phyloP scores from a whole-genome alignment of 164 flowering plant genomes.

The Aristolochia californica region DNA sequence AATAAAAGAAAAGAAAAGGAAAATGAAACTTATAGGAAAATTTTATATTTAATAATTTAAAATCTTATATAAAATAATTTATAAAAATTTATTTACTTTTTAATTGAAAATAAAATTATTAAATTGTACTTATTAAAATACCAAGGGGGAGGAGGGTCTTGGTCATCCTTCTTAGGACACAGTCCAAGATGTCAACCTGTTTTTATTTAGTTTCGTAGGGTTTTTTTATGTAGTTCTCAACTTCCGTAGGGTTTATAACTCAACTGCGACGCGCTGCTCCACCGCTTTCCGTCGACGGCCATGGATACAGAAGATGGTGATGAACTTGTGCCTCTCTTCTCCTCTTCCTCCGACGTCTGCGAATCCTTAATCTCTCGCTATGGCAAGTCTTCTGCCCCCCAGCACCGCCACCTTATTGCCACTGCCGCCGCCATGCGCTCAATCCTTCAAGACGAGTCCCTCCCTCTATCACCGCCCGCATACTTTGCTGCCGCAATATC shows the following conservation, averaged over 20 bases:
- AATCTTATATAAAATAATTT: no score
- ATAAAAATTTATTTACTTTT: no score
- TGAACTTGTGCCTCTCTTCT: neutral
- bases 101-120: no score
- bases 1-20: no score
- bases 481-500: slow-evolving; percentile 80
- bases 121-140: no score
- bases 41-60: no score
- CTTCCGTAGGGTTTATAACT: neutral
- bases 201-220: neutral
- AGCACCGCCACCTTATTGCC: slow-evolving; percentile 90
- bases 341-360: slow-evolving; percentile 40
- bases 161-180: neutral
- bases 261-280: neutral
- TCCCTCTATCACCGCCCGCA: slow-evolving; percentile 60
- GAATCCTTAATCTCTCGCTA: slow-evolving; percentile 62
- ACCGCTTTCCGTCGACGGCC: neutral
- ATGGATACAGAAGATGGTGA: slow-evolving; percentile 2
- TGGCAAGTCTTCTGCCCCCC: slow-evolving; percentile 67
- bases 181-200: no score
- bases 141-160: neutral
- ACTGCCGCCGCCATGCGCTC: slow-evolving; percentile 77
- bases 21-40: no score
- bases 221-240: neutral
- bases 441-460: slow-evolving; percentile 43